Evolutionary conservation across 768 basidiomycete genomes (phyloP).

Genomic region (Cyathus striatus): DNA sequence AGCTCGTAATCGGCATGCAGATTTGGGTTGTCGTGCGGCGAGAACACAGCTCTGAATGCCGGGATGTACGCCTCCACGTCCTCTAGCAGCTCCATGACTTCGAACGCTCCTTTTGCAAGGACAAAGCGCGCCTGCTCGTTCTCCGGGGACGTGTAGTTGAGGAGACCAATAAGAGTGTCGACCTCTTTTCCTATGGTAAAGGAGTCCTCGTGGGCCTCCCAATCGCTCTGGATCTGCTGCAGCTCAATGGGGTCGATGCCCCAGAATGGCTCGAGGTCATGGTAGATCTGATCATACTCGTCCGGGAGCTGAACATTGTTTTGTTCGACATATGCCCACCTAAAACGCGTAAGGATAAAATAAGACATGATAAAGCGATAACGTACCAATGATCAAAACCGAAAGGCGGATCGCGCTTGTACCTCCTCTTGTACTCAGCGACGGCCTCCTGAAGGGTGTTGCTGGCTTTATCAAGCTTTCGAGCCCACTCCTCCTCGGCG

Average conservation of each 20-base stretch:
- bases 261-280: conserved; percentile 82
- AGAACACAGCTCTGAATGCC: conserved; percentile 45
- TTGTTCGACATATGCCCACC: conserved; percentile 48
- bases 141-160: conserved; percentile 22
- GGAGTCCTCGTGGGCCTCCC: conserved; percentile 31
- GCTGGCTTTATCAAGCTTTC: conserved; percentile 61
- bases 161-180: conserved; percentile 17
- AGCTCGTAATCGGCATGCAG: conserved; percentile 30
- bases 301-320: conserved; percentile 74
- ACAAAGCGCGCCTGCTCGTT: conserved; percentile 12
- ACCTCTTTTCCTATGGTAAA: conserved; percentile 34
- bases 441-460: conserved; percentile 73
- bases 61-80: conserved; percentile 36
- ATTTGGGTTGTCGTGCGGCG: conserved; percentile 45
- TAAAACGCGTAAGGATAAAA: conserved; percentile 4
- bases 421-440: conserved; percentile 70
- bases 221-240: conserved; percentile 25
- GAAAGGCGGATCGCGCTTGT: conserved; percentile 67
- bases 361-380: conserved; percentile 18
- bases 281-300: conserved; percentile 72
- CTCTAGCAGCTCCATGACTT: conserved; percentile 32
- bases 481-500: conserved; percentile 63
- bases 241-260: conserved; percentile 41
- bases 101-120: conserved; percentile 21
- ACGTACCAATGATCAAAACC: conserved; percentile 85